These are phyloP conservation scores for Escovopsis weberi DNA, from an alignment of 2,329 filamentous ascomycete genomes.

Conservation along the genomic window DNA sequence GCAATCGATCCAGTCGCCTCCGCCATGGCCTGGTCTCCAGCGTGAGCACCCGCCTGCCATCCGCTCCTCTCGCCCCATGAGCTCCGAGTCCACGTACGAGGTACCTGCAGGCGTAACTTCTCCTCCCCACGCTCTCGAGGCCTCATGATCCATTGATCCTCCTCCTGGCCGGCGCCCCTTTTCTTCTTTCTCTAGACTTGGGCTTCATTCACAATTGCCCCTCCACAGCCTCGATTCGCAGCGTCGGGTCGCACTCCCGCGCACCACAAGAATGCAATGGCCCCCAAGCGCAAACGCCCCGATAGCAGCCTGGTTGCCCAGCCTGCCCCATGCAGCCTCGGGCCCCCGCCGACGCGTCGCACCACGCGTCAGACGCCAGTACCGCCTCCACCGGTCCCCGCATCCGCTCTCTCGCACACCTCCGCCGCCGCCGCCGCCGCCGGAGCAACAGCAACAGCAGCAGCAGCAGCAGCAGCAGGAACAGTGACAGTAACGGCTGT, in stretches of 20 bases:
- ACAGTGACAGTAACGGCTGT: background rate
- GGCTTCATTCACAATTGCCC: too few relatives aligned
- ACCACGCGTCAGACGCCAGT: conserved; percentile 26
- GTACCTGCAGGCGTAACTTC: too few relatives aligned
- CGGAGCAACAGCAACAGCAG: background rate
- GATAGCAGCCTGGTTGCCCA: conserved; percentile 12
- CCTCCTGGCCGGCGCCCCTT: background rate
- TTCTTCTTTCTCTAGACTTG: background rate
- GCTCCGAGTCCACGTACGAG: too few relatives aligned
- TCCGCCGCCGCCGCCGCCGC: conserved; percentile 1
- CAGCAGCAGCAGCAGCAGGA: background rate
- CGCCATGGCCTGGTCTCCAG: too few relatives aligned
- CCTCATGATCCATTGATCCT: background rate
- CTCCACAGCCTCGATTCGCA: too few relatives aligned
- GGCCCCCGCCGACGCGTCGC: conserved; percentile 18
- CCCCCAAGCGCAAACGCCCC: conserved; percentile 23
- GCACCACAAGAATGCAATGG: conserved; percentile 11
- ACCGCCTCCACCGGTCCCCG: conserved; percentile 14
- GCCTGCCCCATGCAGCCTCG: conserved; percentile 1
- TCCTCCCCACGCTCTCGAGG: too few relatives aligned
- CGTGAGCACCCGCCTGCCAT: too few relatives aligned
- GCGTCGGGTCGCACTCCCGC: too few relatives aligned
- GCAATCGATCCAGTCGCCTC: too few relatives aligned
- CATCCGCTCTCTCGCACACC: conserved; percentile 3
- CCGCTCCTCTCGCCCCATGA: too few relatives aligned